Evolutionary conservation across 1,284 basidiomycete species (phyloP).

Genomic region (Rhodotorula sp.): DNA sequence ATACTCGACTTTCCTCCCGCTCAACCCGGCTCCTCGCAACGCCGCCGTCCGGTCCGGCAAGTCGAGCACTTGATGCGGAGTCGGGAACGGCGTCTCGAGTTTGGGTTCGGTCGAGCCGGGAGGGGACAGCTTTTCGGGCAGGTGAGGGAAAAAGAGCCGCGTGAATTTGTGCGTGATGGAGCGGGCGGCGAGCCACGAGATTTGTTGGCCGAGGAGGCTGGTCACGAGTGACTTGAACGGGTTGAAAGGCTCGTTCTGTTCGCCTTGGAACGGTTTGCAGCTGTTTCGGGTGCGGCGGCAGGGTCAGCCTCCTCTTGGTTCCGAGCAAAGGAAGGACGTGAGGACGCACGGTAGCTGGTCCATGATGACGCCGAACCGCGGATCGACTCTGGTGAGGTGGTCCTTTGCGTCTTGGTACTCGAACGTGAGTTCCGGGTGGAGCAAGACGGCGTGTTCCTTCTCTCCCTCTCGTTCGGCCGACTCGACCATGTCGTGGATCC

Average conservation of each 20-base stretch:
- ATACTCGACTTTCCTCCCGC: constrained; percentile 80
- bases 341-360: constrained; percentile 8
- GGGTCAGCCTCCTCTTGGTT: no score
- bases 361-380: constrained; percentile 71
- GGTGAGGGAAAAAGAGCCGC: constrained; percentile 66
- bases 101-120: constrained; percentile 5
- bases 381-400: constrained; percentile 67
- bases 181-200: constrained; percentile 84
- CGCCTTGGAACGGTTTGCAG: constrained; percentile 70
- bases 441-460: constrained; percentile 46
- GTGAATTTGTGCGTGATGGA: constrained; percentile 82
- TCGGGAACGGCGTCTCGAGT: constrained; percentile 61
- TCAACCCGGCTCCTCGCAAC: constrained; percentile 70
- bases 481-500: constrained; percentile 12
- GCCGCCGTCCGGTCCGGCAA: constrained; percentile 55
- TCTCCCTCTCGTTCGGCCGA: constrained; percentile 18
- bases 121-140: constrained; percentile 62
- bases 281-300: background rate
- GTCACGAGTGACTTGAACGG: constrained; percentile 64
- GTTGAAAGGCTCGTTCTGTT: constrained; percentile 60
- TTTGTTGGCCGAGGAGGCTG: constrained; percentile 69
- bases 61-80: constrained; percentile 64
- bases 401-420: constrained; percentile 68
- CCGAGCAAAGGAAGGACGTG: constrained; percentile 45
- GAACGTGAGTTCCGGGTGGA: constrained; percentile 70